phyloP scores from a whole-genome alignment of 441 rosid species.

The Populus tomentosa region DNA sequence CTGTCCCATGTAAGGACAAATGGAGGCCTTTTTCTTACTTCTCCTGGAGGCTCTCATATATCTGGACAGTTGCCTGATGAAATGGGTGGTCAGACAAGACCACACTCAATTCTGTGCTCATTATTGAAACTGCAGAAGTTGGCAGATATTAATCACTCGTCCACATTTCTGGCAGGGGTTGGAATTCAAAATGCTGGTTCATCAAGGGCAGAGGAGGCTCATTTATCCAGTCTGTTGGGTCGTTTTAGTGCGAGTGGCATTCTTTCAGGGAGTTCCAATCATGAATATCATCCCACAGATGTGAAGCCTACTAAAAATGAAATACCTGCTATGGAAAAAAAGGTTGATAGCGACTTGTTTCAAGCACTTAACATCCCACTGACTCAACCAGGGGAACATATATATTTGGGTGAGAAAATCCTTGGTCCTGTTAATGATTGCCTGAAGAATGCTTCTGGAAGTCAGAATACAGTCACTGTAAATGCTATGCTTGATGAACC shows the following conservation, averaged over 20 bases:
- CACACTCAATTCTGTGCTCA: slow-evolving; percentile 15
- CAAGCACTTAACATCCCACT: slow-evolving; percentile 23
- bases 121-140: slow-evolving; percentile 15
- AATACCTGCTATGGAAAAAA: slow-evolving; percentile 26
- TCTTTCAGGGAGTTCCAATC: slow-evolving; percentile 25
- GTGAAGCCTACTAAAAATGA: slow-evolving; percentile 18
- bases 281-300: slow-evolving; percentile 14
- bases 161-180: slow-evolving; percentile 9
- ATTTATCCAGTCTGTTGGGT: slow-evolving; percentile 20
- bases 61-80: slow-evolving; percentile 13
- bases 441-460: slow-evolving; percentile 28
- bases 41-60: slow-evolving; percentile 14
- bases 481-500: slow-evolving; percentile 28
- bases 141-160: slow-evolving; percentile 16
- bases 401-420: slow-evolving; percentile 19
- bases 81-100: slow-evolving; percentile 10
- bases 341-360: slow-evolving; percentile 25
- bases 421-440: slow-evolving; percentile 19
- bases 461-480: slow-evolving; percentile 20
- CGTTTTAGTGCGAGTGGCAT: slow-evolving; percentile 17
- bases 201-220: slow-evolving; percentile 28
- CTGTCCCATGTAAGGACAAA: slow-evolving; percentile 16
- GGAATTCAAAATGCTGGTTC: slow-evolving; percentile 21
- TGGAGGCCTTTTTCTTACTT: slow-evolving; percentile 11
- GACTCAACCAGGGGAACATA: slow-evolving; percentile 16